phyloP scores from a whole-genome alignment of 2,329 filamentous ascomycete species.

The Alternaria tenuissima region DNA sequence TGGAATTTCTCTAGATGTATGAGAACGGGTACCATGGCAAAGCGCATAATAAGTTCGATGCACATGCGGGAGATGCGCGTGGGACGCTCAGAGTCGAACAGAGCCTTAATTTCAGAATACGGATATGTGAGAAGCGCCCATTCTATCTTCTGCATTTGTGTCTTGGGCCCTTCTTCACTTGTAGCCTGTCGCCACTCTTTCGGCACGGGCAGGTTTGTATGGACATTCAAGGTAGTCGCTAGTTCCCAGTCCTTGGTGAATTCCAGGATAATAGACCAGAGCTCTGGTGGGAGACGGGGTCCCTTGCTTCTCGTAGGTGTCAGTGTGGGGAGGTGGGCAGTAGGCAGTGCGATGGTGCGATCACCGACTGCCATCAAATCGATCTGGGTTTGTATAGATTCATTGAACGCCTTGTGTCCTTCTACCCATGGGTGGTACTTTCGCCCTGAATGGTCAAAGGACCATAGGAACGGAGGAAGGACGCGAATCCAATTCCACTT shows the following conservation, averaged over 20 bases:
- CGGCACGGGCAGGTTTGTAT: constrained; percentile 78
- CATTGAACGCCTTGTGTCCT: constrained; percentile 73
- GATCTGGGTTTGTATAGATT: constrained; percentile 78
- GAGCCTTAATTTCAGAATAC: constrained; percentile 74
- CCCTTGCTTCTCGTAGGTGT: constrained; percentile 49
- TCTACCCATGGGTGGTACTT: constrained; percentile 60
- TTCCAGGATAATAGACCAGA: constrained; percentile 90
- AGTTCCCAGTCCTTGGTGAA: constrained; percentile 90
- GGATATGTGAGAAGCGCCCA: constrained; percentile 81
- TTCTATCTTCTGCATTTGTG: constrained; percentile 81
- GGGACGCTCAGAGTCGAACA: constrained; percentile 74
- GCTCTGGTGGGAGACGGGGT: constrained; percentile 74
- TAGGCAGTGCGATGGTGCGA: constrained; percentile 60
- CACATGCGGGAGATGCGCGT: constrained; percentile 81
- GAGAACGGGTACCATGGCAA: constrained; percentile 81
- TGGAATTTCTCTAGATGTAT: constrained; percentile 72
- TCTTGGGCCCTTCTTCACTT: constrained; percentile 70
- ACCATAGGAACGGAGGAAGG: constrained; percentile 82
- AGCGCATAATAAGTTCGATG: constrained; percentile 90
- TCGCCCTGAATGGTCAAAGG: constrained; percentile 68
- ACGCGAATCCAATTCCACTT: constrained; percentile 90
- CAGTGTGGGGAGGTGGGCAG: constrained; percentile 44
- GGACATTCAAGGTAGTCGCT: constrained; percentile 80
- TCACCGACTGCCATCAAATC: constrained; percentile 78
- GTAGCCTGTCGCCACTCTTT: constrained; percentile 73